Conservation (phyloP, 2,329 filamentous ascomycete species). For the Daldinia eschscholtzii region DNA sequence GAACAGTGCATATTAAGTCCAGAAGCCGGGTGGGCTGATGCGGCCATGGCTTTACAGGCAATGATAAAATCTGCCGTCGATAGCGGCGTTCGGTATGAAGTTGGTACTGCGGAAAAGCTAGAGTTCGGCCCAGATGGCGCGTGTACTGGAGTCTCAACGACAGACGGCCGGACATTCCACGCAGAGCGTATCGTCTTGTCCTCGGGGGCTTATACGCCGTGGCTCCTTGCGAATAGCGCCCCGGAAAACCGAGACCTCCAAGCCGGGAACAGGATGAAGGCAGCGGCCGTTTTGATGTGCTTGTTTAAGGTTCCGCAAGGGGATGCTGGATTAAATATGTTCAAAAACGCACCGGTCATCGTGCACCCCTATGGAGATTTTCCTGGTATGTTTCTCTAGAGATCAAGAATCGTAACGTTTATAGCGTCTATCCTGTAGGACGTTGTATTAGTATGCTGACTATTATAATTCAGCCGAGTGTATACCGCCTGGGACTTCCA, state of each 20-base stretch:
- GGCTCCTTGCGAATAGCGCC: slow-evolving; percentile 66
- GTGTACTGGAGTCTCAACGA: slow-evolving; percentile 64
- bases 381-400: slow-evolving; percentile 17
- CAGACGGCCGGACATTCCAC: slow-evolving; percentile 58
- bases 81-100: slow-evolving; percentile 70
- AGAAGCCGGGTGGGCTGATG: slow-evolving; percentile 67
- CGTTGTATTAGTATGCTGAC: not conserved
- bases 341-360: slow-evolving; percentile 13
- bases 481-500: slow-evolving; percentile 17
- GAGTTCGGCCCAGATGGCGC: slow-evolving; percentile 59
- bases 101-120: slow-evolving; percentile 63
- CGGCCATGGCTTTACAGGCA: slow-evolving; percentile 64
- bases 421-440: not conserved
- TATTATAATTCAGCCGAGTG: slow-evolving; percentile 14
- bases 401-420: not conserved
- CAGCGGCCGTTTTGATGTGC: slow-evolving; percentile 47
- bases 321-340: slow-evolving; percentile 9
- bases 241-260: slow-evolving; percentile 64
- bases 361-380: slow-evolving; percentile 23
- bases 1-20: slow-evolving; percentile 22
- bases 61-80: slow-evolving; percentile 66
- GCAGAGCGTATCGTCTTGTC: slow-evolving; percentile 67
- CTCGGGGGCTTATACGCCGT: slow-evolving; percentile 70
- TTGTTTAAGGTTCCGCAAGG: slow-evolving; percentile 21
- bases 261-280: slow-evolving; percentile 67